Percentiles rank a stretch among this genome's conserved stretches.
These are phyloP conservation scores for Chlorella sp. DNA, from an alignment of 139 green algal genomes.

Conservation along the genomic window DNA sequence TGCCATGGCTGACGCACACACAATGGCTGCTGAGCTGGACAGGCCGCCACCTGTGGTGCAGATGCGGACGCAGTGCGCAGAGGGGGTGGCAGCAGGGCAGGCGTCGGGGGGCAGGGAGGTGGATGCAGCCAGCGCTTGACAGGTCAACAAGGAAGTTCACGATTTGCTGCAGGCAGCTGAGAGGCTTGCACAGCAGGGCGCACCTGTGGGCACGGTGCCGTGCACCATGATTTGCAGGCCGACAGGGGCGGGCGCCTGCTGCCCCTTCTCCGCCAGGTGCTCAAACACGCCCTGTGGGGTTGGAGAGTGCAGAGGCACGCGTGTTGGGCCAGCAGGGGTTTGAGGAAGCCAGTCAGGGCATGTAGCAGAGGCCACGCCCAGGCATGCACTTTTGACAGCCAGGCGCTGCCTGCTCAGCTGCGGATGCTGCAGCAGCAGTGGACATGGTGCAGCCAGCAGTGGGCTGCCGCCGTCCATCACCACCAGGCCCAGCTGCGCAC, in stretches of 20 bases:
- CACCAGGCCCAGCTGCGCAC: constrained; percentile 47
- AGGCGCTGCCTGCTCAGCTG: no score
- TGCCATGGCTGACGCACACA: constrained; percentile 87
- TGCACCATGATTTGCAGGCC: constrained; percentile 91
- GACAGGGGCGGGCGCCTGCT: constrained; percentile 41
- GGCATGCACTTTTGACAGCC: no score
- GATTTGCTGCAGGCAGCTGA: not conserved
- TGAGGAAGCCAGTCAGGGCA: no score
- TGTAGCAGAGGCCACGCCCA: no score
- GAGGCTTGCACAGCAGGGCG: not conserved
- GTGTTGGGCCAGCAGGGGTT: no score
- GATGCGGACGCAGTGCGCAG: not conserved
- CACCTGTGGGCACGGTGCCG: constrained; percentile 86
- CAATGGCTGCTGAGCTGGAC: constrained; percentile 90
- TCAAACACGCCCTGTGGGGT: constrained; percentile 67
- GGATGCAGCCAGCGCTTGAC: not conserved
- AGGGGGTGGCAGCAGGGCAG: not conserved
- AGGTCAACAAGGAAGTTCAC: no score
- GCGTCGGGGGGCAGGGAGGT: not conserved
- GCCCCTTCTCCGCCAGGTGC: constrained; percentile 50
- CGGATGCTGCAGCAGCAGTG: no score
- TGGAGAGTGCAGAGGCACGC: not conserved
- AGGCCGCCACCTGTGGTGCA: constrained; percentile 81
- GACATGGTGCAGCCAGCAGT: no score
- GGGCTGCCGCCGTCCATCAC: no score